phyloP scores from a whole-genome alignment of 2,329 filamentous ascomycete genomes.

The Pseudocercospora pini-densiflorae region DNA sequence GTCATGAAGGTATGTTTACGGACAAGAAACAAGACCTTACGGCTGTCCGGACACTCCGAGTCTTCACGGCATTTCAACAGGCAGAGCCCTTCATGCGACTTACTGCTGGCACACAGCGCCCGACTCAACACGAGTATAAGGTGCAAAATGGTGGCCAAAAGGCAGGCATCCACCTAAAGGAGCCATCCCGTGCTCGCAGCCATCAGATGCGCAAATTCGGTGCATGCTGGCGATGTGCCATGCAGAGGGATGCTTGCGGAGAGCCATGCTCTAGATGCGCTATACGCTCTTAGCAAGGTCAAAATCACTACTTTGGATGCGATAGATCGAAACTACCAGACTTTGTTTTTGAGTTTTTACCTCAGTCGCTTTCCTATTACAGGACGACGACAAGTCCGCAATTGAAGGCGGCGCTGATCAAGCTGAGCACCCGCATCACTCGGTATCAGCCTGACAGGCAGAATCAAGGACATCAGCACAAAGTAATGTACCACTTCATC shows the following conservation, averaged over 20 bases:
- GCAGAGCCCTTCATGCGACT: slow-evolving; percentile 12
- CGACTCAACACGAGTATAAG: slow-evolving; percentile 15
- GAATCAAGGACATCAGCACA: no score
- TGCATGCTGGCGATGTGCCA: slow-evolving; percentile 54
- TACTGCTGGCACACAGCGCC: background rate
- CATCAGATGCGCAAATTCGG: slow-evolving; percentile 52
- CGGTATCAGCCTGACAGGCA: no score
- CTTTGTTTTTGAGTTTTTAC: slow-evolving; percentile 50
- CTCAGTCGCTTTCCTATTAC: no score
- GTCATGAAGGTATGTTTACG: no score
- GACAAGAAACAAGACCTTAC: no score
- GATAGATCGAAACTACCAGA: slow-evolving; percentile 53
- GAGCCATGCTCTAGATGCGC: slow-evolving; percentile 36
- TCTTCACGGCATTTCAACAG: slow-evolving; percentile 13
- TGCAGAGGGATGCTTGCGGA: slow-evolving; percentile 52
- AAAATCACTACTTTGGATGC: slow-evolving; percentile 49
- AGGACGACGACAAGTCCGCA: no score
- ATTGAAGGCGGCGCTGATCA: no score
- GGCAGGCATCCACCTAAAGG: slow-evolving; percentile 44
- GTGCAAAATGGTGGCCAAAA: slow-evolving; percentile 39
- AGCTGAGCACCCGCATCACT: no score
- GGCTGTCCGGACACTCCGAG: no score
- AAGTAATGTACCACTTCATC: no score
- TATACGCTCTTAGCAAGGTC: slow-evolving; percentile 43
- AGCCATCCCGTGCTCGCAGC: slow-evolving; percentile 45